Evolutionary conservation across 169 alveolate genomes (phyloP).

Genomic region (Cyclospora cayetanensis): DNA sequence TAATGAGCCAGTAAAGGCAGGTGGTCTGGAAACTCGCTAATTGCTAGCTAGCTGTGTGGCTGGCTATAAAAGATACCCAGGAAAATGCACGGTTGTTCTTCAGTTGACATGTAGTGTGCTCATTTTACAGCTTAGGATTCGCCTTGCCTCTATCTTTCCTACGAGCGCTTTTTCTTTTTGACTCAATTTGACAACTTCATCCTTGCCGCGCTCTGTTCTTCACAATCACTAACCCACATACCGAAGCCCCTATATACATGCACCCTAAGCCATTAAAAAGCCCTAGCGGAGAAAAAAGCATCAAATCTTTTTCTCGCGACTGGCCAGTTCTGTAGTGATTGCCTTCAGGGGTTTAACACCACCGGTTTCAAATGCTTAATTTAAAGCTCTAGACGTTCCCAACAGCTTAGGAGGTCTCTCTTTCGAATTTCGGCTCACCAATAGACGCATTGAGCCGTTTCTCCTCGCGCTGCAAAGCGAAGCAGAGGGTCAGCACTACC

Average conservation of each 20-base stretch:
- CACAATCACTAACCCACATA: neutral
- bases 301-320: too few species aligned
- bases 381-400: neutral
- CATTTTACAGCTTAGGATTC: neutral
- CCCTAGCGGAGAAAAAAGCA: too few species aligned
- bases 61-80: neutral
- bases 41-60: neutral
- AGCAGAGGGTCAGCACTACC: too few species aligned
- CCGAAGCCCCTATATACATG: conserved; percentile 3
- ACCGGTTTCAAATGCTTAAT: neutral
- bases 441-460: neutral
- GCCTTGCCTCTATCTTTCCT: neutral
- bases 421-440: neutral
- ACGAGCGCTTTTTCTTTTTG: neutral
- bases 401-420: neutral
- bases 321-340: too few species aligned
- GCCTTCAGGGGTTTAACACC: too few species aligned
- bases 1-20: too few species aligned
- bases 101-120: neutral
- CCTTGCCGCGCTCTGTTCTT: neutral
- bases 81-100: neutral
- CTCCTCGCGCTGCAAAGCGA: neutral
- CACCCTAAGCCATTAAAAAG: conserved; percentile 11
- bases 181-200: neutral
- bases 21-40: neutral